Evolutionary conservation across 257 asterid genomes (phyloP), one percentile per base, ranked within the genome.

Genomic region (Nicotiana paniculata): DNA sequence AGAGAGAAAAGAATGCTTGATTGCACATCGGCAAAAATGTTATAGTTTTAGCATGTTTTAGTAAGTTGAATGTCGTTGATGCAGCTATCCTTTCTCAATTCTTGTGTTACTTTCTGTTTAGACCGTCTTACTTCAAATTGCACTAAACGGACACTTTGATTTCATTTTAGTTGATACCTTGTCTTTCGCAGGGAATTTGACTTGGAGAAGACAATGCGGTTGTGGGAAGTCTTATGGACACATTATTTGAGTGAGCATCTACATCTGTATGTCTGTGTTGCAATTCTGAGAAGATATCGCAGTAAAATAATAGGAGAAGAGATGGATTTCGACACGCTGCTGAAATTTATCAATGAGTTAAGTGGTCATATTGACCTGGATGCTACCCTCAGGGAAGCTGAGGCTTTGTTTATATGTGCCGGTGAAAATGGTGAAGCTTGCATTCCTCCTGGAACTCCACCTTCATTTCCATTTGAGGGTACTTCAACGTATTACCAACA

Each of bases 151-250:
- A 48, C 51, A 59, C 4, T 48, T 74, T 24, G 61, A 48, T 74
- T 74, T 54, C 79, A 37, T 48, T 74, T 48, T 26, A 48, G 62
- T 74, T 72, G 62, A 74, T 74, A 48, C 51, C 39, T 24, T 32
- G 1, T 63, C 32, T 79, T 81, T 61, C 83, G 84, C 93, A 96
- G 99, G 95, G 99, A 96, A 86, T 93, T 96, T 75, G 97, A 93
- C 78, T 94, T 89, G n/a, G 97, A 93, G 33, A 85, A 66, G 84
- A 92, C 97, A 57, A 90, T 96, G 98, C 88, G 85, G 63, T 82
- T 93, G 86, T 96, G 99, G 99, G 98, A 96, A 87, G 95, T 94
- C 55, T 81, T 96, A 32, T 96, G 99, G 98, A 94, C 98, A 24
- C 99, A 89, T 89, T 68, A 92, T 88, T 85, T 90, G 80, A 92